Evolutionary conservation across 805 yeast genomes (phyloP).

Genomic region (Isabelozyma rhagii): DNA sequence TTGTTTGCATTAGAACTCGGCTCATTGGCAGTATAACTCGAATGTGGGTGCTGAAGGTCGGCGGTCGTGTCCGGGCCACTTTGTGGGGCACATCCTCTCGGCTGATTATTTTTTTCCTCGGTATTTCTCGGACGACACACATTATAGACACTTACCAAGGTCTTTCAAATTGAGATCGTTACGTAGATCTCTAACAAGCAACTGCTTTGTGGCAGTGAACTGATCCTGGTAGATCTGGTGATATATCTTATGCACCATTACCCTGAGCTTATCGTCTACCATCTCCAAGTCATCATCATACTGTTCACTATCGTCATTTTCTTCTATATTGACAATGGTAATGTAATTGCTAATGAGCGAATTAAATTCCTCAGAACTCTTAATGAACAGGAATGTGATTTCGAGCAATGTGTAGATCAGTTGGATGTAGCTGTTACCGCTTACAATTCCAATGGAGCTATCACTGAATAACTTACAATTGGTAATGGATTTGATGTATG

Average conservation of each 20-base stretch:
- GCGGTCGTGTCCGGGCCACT: neutral
- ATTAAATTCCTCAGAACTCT: slow-evolving; percentile 33
- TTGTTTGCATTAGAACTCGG: neutral
- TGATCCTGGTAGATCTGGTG: slow-evolving; percentile 34
- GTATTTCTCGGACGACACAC: neutral
- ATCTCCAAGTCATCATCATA: slow-evolving; percentile 25
- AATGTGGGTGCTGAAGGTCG: neutral
- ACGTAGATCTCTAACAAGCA: slow-evolving; percentile 51
- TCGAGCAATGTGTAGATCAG: slow-evolving; percentile 33
- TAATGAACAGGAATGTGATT: slow-evolving; percentile 27
- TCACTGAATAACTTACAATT: slow-evolving; percentile 31
- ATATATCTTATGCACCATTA: slow-evolving; percentile 39
- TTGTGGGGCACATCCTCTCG: slow-evolving; percentile 1
- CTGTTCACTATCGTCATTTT: slow-evolving; percentile 4
- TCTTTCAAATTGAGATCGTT: slow-evolving; percentile 49
- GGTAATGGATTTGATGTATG: slow-evolving; percentile 24
- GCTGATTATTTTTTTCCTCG: neutral
- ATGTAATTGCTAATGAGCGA: slow-evolving; percentile 24
- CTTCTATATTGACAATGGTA: slow-evolving; percentile 24
- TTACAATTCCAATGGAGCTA: slow-evolving; percentile 22
- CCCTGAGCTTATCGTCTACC: slow-evolving; percentile 24
- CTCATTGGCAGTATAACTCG: neutral
- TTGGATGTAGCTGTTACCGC: slow-evolving; percentile 25
- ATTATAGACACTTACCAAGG: slow-evolving; percentile 32
- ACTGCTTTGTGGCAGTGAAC: slow-evolving; percentile 40